Evolutionary conservation across 495 filamentous ascomycete species (phyloP).

Genomic region (Thermothielavioides terrestris): DNA sequence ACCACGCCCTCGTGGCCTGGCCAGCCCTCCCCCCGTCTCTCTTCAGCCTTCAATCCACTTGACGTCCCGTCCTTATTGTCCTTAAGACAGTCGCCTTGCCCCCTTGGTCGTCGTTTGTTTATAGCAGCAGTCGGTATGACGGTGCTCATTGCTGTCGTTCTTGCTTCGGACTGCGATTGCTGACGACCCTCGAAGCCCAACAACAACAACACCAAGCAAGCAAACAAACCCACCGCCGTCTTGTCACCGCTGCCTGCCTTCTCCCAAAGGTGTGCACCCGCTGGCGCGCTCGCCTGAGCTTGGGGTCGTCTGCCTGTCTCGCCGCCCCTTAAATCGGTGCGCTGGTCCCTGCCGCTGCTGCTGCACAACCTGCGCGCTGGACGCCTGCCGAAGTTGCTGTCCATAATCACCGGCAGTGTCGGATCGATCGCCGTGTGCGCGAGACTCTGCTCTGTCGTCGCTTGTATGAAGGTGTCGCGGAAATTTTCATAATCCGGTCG

Average conservation of each 20-base stretch:
- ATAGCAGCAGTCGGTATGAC: no score
- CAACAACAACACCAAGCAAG: no score
- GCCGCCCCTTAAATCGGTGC: not conserved
- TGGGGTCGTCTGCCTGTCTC: not conserved
- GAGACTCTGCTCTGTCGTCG: slow-evolving; percentile 8
- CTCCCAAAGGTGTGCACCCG: not conserved
- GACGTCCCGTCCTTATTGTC: no score
- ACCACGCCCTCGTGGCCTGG: not conserved
- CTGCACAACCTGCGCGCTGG: slow-evolving; percentile 5
- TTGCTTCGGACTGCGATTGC: not conserved
- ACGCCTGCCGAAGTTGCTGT: slow-evolving; percentile 5
- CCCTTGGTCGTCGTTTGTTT: slow-evolving; percentile 1
- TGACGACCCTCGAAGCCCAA: slow-evolving; percentile 2
- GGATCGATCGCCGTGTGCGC: slow-evolving; percentile 4
- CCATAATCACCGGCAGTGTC: not conserved
- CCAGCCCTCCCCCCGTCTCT: no score
- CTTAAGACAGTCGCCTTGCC: not conserved
- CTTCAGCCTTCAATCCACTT: not conserved
- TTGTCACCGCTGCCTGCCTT: no score
- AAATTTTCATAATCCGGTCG: slow-evolving; percentile 27
- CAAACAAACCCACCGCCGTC: not conserved
- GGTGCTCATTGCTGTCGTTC: not conserved
- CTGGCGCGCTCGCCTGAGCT: not conserved
- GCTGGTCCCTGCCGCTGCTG: not conserved
- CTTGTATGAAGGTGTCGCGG: slow-evolving; percentile 19